Conservation (phyloP, 306 rosid genomes). For the Urtica urens region DNA sequence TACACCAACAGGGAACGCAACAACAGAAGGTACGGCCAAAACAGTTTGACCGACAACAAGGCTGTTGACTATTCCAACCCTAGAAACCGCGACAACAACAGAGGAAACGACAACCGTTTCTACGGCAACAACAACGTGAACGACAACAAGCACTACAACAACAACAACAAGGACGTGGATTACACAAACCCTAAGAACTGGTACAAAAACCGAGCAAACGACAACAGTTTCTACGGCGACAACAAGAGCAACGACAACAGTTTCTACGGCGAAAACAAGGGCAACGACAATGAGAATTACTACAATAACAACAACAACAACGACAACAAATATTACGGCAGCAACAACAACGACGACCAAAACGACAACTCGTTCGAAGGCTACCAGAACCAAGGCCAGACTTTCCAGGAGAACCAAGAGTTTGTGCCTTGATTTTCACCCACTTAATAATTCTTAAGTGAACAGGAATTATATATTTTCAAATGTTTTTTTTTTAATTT, state of each 20-base stretch:
- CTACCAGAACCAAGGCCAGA: conserved; percentile 41
- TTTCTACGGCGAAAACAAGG: conserved; percentile 8
- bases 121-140: conserved; percentile 36
- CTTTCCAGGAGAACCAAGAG: conserved; percentile 37
- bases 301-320: neutral
- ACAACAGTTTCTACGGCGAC: neutral
- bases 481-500: no score
- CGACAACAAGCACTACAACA: conserved; percentile 12
- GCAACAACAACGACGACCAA: conserved; percentile 12
- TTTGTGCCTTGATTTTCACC: conserved; percentile 34
- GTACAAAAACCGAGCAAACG: neutral
- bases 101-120: conserved; percentile 34
- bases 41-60: no score
- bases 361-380: conserved; percentile 42
- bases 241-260: conserved; percentile 13
- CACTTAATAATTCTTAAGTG: neutral
- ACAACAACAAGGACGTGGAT: neutral
- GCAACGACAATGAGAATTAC: conserved; percentile 11
- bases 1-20: conserved; percentile 32
- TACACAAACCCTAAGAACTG: neutral
- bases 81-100: conserved; percentile 28
- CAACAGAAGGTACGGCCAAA: conserved; percentile 30
- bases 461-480: no score
- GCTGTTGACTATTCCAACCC: conserved; percentile 20
- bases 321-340: conserved; percentile 12